A percentile compares a stretch with the other conserved stretches of the same genome.
Conservation (phyloP, 2,329 filamentous ascomycete genomes). For the Pestalotiopsis sp. region DNA sequence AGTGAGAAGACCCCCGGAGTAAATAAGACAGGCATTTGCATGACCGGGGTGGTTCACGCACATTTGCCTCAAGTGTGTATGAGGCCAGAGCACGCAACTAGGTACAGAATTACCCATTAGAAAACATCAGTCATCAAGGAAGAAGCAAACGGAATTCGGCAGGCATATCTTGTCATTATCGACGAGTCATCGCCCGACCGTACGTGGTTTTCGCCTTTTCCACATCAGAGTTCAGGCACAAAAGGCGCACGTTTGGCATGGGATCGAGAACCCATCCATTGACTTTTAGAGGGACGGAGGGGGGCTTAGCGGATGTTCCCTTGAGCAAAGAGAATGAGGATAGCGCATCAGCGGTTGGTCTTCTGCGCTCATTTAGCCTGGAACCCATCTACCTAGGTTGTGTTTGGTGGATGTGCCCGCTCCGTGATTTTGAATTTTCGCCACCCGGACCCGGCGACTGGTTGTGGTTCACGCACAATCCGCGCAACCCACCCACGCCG, state of each 20-base stretch:
- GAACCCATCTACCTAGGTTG: not conserved
- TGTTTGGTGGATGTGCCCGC: not conserved
- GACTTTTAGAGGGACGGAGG: not conserved
- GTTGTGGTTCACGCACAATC: conserved; percentile 9
- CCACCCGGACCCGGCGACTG: not conserved
- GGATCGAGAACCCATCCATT: not conserved
- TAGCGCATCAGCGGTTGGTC: not conserved
- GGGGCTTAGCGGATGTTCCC: too few species aligned
- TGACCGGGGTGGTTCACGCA: not conserved
- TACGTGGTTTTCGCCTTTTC: not conserved
- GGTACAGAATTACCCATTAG: not conserved
- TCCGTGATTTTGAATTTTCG: not conserved
- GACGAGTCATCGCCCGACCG: not conserved
- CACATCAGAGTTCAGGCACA: not conserved
- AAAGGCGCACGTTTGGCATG: not conserved
- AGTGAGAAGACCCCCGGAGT: not conserved
- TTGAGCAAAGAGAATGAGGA: not conserved
- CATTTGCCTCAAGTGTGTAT: not conserved
- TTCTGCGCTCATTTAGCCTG: not conserved
- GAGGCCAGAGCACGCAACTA: too few species aligned
- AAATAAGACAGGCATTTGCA: not conserved
- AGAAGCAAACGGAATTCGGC: not conserved
- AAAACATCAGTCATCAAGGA: not conserved
- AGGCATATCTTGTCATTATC: not conserved
- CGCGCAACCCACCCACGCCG: not conserved